These are phyloP conservation scores for Ascochyta pisi DNA, from an alignment of 2,329 filamentous ascomycete species.

Conservation along the genomic window DNA sequence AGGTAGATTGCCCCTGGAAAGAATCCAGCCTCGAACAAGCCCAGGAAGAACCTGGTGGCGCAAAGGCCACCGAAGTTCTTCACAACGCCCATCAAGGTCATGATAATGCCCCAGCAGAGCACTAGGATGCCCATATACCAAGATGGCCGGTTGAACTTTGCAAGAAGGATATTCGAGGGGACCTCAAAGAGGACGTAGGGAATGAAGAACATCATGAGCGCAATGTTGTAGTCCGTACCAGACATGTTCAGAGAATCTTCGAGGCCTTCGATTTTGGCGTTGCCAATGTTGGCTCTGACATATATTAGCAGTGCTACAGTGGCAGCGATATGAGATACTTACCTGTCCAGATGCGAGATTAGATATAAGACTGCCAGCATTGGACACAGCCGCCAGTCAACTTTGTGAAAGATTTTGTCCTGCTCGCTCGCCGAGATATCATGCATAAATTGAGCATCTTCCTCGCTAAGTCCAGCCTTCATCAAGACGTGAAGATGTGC, in stretches of 20 bases:
- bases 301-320: background rate
- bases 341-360: slow-evolving; percentile 39
- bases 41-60: slow-evolving; percentile 51
- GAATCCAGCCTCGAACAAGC: slow-evolving; percentile 32
- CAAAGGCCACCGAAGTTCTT: slow-evolving; percentile 55
- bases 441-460: slow-evolving; percentile 38
- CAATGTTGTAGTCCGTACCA: slow-evolving; percentile 68
- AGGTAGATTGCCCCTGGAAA: slow-evolving; percentile 53
- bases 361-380: slow-evolving; percentile 37
- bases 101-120: slow-evolving; percentile 50
- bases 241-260: slow-evolving; percentile 28
- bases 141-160: slow-evolving; percentile 59
- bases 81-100: slow-evolving; percentile 54
- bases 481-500: slow-evolving; percentile 18
- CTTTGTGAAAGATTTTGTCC: slow-evolving; percentile 34
- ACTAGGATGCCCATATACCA: slow-evolving; percentile 51
- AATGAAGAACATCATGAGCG: slow-evolving; percentile 68
- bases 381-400: slow-evolving; percentile 32
- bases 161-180: slow-evolving; percentile 66
- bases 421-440: slow-evolving; percentile 29
- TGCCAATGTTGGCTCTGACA: slow-evolving; percentile 49
- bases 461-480: slow-evolving; percentile 25
- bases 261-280: slow-evolving; percentile 50
- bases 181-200: slow-evolving; percentile 51
- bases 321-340: background rate